Evolutionary conservation across 2,329 filamentous ascomycete species (phyloP), one percentile per base, ranked within the genome.

Genomic region (Xylaria sp.): DNA sequence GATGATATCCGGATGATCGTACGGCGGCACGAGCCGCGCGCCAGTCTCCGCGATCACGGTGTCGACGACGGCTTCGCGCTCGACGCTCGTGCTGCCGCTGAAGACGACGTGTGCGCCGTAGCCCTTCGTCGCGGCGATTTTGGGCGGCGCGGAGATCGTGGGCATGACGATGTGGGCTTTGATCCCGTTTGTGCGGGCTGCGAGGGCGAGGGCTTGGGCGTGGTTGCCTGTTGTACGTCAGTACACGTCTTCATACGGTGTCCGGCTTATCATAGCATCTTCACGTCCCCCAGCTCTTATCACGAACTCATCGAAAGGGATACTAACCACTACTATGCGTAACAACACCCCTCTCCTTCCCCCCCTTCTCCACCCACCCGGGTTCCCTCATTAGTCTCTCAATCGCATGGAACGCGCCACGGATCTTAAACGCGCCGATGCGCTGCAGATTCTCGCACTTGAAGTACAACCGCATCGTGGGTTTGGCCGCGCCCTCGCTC

Each of bases 401-500:
- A 44, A 96, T 72, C 0, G 92, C 92, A 74, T 97, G 91, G 68
- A 96, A 97, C 0, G 92, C 93, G 4, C 93, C 94, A 5, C 93
- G 80, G 13, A 86, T 89, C 77, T 97, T 97, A 79, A 97, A 97
- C 0, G 93, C 93, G 55, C 93, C 94, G 57, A 95, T 86, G 58
- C 86, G 85, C 78, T 97, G 94, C 60, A 91, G 79, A 74, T 97
- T 97, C 79, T 97, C 93, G 74, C 91, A 95, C 78, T 97, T 97
- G 83, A 97, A 96, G 79, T 90, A 94, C 55, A 97, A 80, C 10
- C 85, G 80, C 46, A 96, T 77, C 54, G 76, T 83, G 0, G 91
- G 91, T 3, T 72, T 76, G 0, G 88, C 84, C 0, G 86, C 39
- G 13, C 46, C 48, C 11, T 19, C 39, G 11, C n/a, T 30, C 65